Percentiles rank a stretch among this genome's conserved stretches.
Evolutionary conservation across 2,329 filamentous ascomycete genomes (phyloP).

Genomic region (Xylariomycetidae sp.): DNA sequence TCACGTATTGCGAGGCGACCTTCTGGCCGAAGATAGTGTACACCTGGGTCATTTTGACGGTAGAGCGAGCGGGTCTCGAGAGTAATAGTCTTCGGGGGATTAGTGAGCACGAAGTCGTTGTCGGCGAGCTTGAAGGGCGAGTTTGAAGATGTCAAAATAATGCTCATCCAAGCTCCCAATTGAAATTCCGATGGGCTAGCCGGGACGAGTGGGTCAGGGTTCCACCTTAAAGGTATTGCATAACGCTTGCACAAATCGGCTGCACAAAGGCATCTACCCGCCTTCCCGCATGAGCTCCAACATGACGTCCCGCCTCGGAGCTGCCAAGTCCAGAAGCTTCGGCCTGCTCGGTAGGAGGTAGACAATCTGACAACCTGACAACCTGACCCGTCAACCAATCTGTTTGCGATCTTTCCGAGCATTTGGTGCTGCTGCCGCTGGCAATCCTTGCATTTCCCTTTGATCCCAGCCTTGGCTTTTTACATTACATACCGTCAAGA

Average conservation of each 20-base stretch:
- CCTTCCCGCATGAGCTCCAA: too few relatives aligned
- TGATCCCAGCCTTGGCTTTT: neutral
- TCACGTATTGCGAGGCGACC: constrained; percentile 56
- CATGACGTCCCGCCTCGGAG: too few relatives aligned
- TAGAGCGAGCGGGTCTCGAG: constrained; percentile 19
- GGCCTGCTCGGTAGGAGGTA: too few relatives aligned
- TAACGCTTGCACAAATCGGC: too few relatives aligned
- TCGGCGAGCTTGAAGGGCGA: constrained; percentile 11
- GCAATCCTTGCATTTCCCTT: neutral
- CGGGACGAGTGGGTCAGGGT: too few relatives aligned
- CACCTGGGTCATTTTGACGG: constrained; percentile 40
- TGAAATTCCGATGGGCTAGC: constrained; percentile 17
- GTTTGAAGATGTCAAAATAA: constrained; percentile 23
- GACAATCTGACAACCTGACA: too few relatives aligned
- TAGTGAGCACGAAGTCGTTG: constrained; percentile 9
- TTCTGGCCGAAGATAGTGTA: constrained; percentile 55
- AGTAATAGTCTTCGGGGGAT: constrained; percentile 12
- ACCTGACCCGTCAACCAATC: too few relatives aligned
- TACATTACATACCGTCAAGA: constrained; percentile 11
- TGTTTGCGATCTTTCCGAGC: too few relatives aligned
- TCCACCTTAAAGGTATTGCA: too few relatives aligned
- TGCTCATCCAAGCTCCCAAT: constrained; percentile 24
- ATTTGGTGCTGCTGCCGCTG: neutral
- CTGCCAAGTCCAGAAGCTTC: too few relatives aligned
- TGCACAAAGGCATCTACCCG: too few relatives aligned